A percentile compares a stretch with the other conserved stretches of the same genome.
Conservation (phyloP, 768 basidiomycete genomes). For the Flagelloscypha sp. region DNA sequence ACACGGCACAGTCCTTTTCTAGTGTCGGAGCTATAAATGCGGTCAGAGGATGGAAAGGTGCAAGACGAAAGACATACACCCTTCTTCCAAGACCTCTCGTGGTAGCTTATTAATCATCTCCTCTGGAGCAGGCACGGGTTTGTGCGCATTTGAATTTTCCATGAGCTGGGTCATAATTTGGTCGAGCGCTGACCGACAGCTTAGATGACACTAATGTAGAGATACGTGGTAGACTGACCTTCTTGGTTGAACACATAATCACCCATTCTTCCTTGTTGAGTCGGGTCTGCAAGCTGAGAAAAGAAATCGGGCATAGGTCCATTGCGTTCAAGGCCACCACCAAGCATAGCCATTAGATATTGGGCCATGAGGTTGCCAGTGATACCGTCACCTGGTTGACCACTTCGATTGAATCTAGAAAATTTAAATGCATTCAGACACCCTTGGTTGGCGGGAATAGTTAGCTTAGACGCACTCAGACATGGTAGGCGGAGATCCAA, state of each 20-base stretch:
- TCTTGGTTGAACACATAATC: slow-evolving; percentile 93
- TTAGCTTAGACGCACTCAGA: slow-evolving; percentile 37
- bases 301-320: slow-evolving; percentile 37
- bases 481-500: slow-evolving; percentile 33
- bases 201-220: background rate
- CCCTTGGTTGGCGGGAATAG: background rate
- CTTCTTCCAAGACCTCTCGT: slow-evolving; percentile 49
- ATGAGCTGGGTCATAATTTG: slow-evolving; percentile 83
- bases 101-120: slow-evolving; percentile 65
- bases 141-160: slow-evolving; percentile 64
- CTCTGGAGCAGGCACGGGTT: slow-evolving; percentile 82
- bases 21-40: slow-evolving; percentile 42
- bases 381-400: slow-evolving; percentile 31
- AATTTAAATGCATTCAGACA: slow-evolving; percentile 6
- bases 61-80: slow-evolving; percentile 40
- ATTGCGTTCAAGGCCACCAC: slow-evolving; percentile 29
- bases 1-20: slow-evolving; percentile 83
- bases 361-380: slow-evolving; percentile 61
- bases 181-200: slow-evolving; percentile 55
- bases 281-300: slow-evolving; percentile 25
- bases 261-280: slow-evolving; percentile 59
- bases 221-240: slow-evolving; percentile 35
- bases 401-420: slow-evolving; percentile 28
- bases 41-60: slow-evolving; percentile 6
- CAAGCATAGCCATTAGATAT: slow-evolving; percentile 60